phyloP scores from a whole-genome alignment of 73 alveolate species.

The Paraurostyla sp. region DNA sequence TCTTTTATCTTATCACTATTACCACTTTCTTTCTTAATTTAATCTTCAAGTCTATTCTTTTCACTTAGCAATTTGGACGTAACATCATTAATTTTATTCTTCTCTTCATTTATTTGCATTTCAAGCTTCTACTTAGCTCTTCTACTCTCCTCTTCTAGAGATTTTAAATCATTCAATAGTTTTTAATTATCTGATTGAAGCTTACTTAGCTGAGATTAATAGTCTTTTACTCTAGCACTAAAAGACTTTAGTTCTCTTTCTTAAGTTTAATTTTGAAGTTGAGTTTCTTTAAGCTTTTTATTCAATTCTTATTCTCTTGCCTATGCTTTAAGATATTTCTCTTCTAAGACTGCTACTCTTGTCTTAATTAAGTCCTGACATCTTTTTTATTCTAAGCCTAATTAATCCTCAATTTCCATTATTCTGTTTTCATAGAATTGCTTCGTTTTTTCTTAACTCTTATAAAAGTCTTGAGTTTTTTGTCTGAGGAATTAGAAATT shows the following conservation, averaged over 20 bases:
- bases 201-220: not conserved
- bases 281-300: constrained; percentile 17
- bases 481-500: constrained; percentile 30
- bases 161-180: not conserved
- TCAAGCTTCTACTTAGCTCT: not conserved
- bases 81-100: not conserved
- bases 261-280: not conserved
- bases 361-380: constrained; percentile 51
- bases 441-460: not conserved
- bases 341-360: constrained; percentile 33
- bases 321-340: constrained; percentile 1
- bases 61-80: not conserved
- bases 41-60: not conserved
- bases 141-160: not conserved
- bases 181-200: not conserved
- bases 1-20: too few species aligned
- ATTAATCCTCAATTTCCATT: constrained; percentile 58
- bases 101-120: not conserved
- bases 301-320: not conserved
- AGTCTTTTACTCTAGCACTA: not conserved
- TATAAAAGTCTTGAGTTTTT: constrained; percentile 46
- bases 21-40: not conserved
- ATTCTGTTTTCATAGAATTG: constrained; percentile 8
- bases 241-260: constrained; percentile 4
- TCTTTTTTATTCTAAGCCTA: constrained; percentile 45